A percentile compares a stretch with the other conserved stretches of the same genome.
Conservation (phyloP, 208 protist genomes). For the Acanthamoeba culbertsoni region DNA sequence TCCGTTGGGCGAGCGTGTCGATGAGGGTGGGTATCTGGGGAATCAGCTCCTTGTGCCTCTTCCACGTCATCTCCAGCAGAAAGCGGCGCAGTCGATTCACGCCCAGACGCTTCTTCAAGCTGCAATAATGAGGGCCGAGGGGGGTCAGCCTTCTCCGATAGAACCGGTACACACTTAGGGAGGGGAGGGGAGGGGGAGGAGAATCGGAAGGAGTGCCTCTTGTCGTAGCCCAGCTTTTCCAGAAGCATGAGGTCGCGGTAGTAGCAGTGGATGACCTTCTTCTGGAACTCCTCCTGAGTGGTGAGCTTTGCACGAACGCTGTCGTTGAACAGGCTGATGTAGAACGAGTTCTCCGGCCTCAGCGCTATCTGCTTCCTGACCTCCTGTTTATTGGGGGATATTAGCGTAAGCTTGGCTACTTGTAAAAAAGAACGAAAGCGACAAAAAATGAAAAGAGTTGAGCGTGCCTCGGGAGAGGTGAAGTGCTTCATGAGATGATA, state of each 20-base stretch:
- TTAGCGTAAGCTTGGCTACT: background rate
- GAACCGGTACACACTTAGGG: background rate
- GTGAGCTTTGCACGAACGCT: background rate
- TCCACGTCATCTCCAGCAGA: slow-evolving; percentile 24
- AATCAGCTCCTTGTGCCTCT: slow-evolving; percentile 41
- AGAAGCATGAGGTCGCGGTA: slow-evolving; percentile 5
- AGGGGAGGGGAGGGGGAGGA: background rate
- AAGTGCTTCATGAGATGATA: slow-evolving; percentile 22
- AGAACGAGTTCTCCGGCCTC: slow-evolving; percentile 23
- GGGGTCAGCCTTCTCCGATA: background rate
- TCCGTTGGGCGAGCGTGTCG: background rate
- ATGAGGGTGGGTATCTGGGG: slow-evolving; percentile 2
- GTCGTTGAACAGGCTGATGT: slow-evolving; percentile 22
- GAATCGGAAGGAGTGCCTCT: background rate
- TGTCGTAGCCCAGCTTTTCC: slow-evolving; percentile 41
- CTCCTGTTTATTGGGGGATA: background rate
- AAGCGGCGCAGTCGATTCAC: background rate
- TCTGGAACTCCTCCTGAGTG: slow-evolving; percentile 4
- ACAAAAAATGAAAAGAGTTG: background rate
- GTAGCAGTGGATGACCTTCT: background rate
- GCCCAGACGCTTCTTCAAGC: slow-evolving; percentile 9
- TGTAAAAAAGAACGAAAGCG: background rate
- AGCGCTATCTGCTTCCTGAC: background rate
- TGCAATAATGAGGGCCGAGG: background rate
- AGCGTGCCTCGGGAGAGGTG: background rate